A percentile compares a stretch with the other conserved stretches of the same genome.
Conservation (phyloP, 805 yeast genomes). For the Helenozyma rhizophorensis region DNA sequence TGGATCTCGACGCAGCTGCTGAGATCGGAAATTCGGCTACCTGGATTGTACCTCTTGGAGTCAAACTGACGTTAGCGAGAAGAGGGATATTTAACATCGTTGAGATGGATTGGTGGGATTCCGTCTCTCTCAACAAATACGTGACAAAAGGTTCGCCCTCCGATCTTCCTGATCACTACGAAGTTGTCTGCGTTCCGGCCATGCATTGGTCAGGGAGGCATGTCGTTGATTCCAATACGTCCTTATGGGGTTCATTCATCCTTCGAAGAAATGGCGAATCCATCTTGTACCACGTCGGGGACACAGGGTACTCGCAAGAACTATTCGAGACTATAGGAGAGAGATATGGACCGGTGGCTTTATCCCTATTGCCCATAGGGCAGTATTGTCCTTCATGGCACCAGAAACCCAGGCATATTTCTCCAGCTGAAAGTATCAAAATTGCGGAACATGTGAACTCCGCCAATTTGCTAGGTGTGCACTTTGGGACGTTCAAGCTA, state of each 20-base stretch:
- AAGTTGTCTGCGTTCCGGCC: conserved; percentile 86
- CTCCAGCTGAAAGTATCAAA: conserved; percentile 71
- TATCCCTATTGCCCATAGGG: conserved; percentile 87
- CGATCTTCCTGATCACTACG: conserved; percentile 49
- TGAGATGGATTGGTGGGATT: conserved; percentile 94
- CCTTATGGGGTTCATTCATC: conserved; percentile 88
- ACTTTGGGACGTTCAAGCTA: conserved; percentile 93
- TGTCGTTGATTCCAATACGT: conserved; percentile 71
- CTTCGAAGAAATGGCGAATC: conserved; percentile 65
- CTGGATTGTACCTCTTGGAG: conserved; percentile 89
- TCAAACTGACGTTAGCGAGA: conserved; percentile 53
- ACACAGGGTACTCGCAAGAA: conserved; percentile 82
- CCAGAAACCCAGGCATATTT: conserved; percentile 81
- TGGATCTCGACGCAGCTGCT: conserved; percentile 60
- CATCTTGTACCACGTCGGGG: conserved; percentile 87
- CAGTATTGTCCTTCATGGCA: conserved; percentile 96
- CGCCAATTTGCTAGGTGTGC: conserved; percentile 74
- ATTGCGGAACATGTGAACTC: conserved; percentile 63
- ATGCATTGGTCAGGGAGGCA: conserved; percentile 96
- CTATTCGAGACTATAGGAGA: conserved; percentile 64
- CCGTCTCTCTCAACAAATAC: conserved; percentile 31
- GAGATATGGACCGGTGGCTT: conserved; percentile 49
- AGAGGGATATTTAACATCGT: conserved; percentile 57
- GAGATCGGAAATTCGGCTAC: conserved; percentile 50
- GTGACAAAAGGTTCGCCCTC: conserved; percentile 29